Base-by-base conservation (phyloP, 805 yeast species). In the Candida anglica region DNA sequence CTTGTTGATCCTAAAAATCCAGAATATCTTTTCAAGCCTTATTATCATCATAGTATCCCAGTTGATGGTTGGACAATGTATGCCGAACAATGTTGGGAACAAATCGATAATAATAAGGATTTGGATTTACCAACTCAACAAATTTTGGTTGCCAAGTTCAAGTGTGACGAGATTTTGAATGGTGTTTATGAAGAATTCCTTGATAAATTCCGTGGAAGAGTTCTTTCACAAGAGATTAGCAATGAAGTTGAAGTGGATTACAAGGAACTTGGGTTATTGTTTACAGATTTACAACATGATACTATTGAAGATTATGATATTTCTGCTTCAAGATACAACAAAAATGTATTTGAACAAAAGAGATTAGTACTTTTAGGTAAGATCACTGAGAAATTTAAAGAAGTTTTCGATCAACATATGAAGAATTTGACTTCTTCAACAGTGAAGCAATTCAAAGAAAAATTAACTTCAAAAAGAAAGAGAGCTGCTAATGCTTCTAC, bases 111-210 rank as follows among this genome's bases (percentile, higher is more conserved):
- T 41, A 93, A 93, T 62, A 89, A 87, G 59, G 98, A 93, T 55
- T 73, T 93, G 42, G 98, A 93, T 60, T 70, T 93, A 44, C 98
- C 98, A 18, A 89, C 98, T 2, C 98, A 93, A 53, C 98, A 93
- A 57, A 85, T 86, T 20, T 68, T 93, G 39, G 98, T 93, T 16
- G 95, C 98, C 6, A 77, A 93, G 48, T 91, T 87, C 62, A 79
- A 95, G 51, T 91, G 98, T 56, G 95, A 88, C 51, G 98, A 93
- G 58, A 85, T 93, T 30, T 72, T 82, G 15, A 61, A 68, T 27
- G 39, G 37, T 15, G 55, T 60, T 19, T 60, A 40, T 27, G 55
- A 48, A 7, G 63, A 60, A 8, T 66, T 64, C 37, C 34, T 46
- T 14, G 29, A 15, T 9, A 49, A 46, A 16, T 54, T 43, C 29